Percentiles rank a stretch among this genome's conserved stretches.
phyloP scores from a whole-genome alignment of 345 rosid genomes.

The Lepidium aucheri region DNA sequence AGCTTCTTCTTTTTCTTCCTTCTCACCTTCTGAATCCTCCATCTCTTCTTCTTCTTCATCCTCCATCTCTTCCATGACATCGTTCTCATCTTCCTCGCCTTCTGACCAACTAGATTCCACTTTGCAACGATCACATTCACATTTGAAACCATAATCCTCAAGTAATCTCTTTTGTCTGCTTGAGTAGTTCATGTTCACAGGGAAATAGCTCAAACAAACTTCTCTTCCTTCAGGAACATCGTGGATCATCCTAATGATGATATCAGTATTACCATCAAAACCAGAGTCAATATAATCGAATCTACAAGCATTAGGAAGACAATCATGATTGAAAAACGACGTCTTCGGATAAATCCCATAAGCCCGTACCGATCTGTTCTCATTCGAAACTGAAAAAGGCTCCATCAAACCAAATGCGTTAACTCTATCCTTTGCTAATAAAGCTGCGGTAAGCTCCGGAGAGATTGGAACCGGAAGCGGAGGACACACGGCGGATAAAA shows the following conservation, averaged over 20 bases:
- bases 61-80: constrained; percentile 18
- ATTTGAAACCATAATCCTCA: constrained; percentile 71
- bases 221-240: constrained; percentile 80
- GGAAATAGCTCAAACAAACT: constrained; percentile 87
- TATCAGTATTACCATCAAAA: constrained; percentile 41
- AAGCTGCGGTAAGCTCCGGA: constrained; percentile 42
- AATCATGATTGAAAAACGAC: constrained; percentile 78
- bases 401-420: constrained; percentile 89
- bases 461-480: constrained; percentile 34
- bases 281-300: constrained; percentile 67
- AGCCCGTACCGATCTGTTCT: constrained; percentile 60
- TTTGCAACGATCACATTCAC: constrained; percentile 82
- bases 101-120: constrained; percentile 90
- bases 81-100: constrained; percentile 41
- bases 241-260: constrained; percentile 71
- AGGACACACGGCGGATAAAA: constrained; percentile 44
- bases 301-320: constrained; percentile 96
- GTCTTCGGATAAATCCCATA: constrained; percentile 75
- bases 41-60: constrained; percentile 36
- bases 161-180: constrained; percentile 51
- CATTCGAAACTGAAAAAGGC: constrained; percentile 33
- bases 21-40: constrained; percentile 19
- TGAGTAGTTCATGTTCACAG: constrained; percentile 58
- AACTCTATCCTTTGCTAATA: constrained; percentile 60
- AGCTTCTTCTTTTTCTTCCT: constrained; percentile 10